phyloP scores from a whole-genome alignment of 805 yeast genomes.

The Limtongia smithiae region DNA sequence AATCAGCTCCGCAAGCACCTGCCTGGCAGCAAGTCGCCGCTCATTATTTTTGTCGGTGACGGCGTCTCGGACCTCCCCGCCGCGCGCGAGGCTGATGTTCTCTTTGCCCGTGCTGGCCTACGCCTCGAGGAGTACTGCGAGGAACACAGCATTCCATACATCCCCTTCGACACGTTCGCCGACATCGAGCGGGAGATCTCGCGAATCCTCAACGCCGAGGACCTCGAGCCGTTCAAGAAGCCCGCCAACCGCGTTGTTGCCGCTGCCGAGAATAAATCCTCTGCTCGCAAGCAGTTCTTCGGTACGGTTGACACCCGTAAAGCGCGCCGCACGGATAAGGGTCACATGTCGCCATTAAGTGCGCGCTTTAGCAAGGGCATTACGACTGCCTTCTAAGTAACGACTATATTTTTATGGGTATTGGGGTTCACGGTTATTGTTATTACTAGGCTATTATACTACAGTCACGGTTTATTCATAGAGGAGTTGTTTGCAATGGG shows the following conservation, averaged over 20 bases:
- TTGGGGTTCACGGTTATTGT: too few relatives aligned
- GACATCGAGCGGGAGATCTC: constrained; percentile 39
- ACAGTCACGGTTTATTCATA: too few relatives aligned
- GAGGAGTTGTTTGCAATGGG: too few relatives aligned
- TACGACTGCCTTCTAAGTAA: constrained; percentile 5
- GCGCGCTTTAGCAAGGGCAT: constrained; percentile 19
- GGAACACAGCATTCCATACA: constrained; percentile 42
- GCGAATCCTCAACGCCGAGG: constrained; percentile 26
- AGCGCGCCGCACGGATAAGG: constrained; percentile 19
- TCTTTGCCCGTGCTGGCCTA: constrained; percentile 44
- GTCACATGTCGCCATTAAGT: constrained; percentile 14
- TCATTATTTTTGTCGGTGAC: constrained; percentile 52
- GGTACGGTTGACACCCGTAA: constrained; percentile 17
- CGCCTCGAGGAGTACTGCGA: constrained; percentile 43
- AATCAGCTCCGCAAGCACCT: constrained; percentile 25
- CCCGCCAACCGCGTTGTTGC: constrained; percentile 25
- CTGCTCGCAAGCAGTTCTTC: constrained; percentile 10
- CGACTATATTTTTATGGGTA: too few relatives aligned
- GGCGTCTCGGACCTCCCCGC: constrained; percentile 53
- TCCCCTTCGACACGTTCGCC: constrained; percentile 43
- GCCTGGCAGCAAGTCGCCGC: constrained; percentile 38
- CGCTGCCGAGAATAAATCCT: background rate
- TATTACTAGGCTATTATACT: too few relatives aligned
- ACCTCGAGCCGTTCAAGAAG: constrained; percentile 25
- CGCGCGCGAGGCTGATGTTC: constrained; percentile 44